These are phyloP conservation scores for Mucor velutinosus DNA, from an alignment of 371 early-diverging fungal species.

Conservation along the genomic window DNA sequence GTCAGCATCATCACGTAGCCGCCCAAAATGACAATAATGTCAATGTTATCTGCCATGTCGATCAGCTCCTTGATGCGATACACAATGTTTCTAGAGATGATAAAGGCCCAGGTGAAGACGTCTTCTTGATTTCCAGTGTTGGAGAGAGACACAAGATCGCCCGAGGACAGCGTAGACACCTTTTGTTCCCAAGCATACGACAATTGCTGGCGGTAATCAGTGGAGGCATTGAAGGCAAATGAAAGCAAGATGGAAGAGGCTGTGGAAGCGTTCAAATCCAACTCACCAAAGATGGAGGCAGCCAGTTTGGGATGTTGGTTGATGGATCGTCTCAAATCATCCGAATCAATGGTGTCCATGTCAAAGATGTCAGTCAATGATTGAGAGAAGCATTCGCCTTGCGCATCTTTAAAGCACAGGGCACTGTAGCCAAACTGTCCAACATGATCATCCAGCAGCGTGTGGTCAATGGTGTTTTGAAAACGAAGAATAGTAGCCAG, in stretches of 20 bases:
- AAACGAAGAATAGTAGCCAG: slow-evolving; percentile 53
- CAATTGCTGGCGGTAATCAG: slow-evolving; percentile 47
- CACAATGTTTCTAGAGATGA: slow-evolving; percentile 52
- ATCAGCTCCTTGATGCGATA: slow-evolving; percentile 62
- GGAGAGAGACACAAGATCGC: slow-evolving; percentile 34
- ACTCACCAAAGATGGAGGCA: slow-evolving; percentile 21
- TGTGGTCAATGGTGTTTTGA: slow-evolving; percentile 55
- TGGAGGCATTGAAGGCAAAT: slow-evolving; percentile 60
- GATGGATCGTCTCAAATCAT: slow-evolving; percentile 34
- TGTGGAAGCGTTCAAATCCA: slow-evolving; percentile 23
- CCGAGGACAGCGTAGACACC: slow-evolving; percentile 39
- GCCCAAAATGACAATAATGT: slow-evolving; percentile 78
- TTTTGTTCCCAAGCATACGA: slow-evolving; percentile 55
- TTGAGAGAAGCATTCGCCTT: slow-evolving; percentile 37
- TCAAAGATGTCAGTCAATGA: slow-evolving; percentile 47
- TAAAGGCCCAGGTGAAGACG: slow-evolving; percentile 46
- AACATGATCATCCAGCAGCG: slow-evolving; percentile 43
- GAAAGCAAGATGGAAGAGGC: slow-evolving; percentile 51
- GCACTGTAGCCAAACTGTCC: slow-evolving; percentile 29
- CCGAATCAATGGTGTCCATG: slow-evolving; percentile 32
- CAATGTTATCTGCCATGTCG: slow-evolving; percentile 73
- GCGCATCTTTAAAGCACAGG: slow-evolving; percentile 35
- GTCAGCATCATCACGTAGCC: slow-evolving; percentile 87
- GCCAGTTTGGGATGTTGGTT: slow-evolving; percentile 37
- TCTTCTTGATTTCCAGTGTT: slow-evolving; percentile 24